Percentiles rank a stretch among this genome's conserved stretches.
Evolutionary conservation across 2,329 filamentous ascomycete genomes (phyloP).

Genomic region (Tolypocladium guangdongense): DNA sequence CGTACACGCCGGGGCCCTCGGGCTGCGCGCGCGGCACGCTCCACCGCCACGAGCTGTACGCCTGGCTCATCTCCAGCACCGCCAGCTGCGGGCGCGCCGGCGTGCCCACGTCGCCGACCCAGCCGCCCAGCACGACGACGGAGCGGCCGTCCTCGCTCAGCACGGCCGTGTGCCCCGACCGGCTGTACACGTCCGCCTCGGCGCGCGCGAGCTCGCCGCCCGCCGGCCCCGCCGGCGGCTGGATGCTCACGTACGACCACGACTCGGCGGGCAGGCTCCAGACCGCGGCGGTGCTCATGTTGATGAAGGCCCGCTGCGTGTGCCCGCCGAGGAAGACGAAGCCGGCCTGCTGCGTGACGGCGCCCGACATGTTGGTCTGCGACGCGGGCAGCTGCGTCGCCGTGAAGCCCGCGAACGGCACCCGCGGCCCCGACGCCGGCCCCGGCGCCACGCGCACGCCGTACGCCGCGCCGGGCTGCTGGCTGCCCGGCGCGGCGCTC

Average conservation of each 20-base stretch:
- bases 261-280: constrained; percentile 78
- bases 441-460: constrained; percentile 27
- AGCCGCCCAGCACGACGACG: constrained; percentile 78
- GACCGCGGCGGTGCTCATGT: constrained; percentile 83
- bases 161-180: constrained; percentile 82
- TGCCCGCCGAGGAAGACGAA: constrained; percentile 81
- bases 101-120: constrained; percentile 72
- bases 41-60: constrained; percentile 69
- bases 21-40: constrained; percentile 44
- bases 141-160: constrained; percentile 66
- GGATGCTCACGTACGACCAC: constrained; percentile 73
- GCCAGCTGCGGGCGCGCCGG: constrained; percentile 75
- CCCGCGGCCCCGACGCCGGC: constrained; percentile 47
- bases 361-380: constrained; percentile 54
- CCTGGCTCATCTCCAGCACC: constrained; percentile 62
- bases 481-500: constrained; percentile 40
- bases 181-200: constrained; percentile 48
- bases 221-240: constrained; percentile 22
- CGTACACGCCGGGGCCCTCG: constrained; percentile 39
- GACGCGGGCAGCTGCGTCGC: constrained; percentile 64
- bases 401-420: constrained; percentile 78
- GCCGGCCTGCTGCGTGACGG: constrained; percentile 60
- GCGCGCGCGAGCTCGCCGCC: background rate
- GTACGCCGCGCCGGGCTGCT: constrained; percentile 19
- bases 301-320: constrained; percentile 73